Evolutionary conservation across 2,329 filamentous ascomycete genomes (phyloP).

Genomic region (Esteya vermicola): DNA sequence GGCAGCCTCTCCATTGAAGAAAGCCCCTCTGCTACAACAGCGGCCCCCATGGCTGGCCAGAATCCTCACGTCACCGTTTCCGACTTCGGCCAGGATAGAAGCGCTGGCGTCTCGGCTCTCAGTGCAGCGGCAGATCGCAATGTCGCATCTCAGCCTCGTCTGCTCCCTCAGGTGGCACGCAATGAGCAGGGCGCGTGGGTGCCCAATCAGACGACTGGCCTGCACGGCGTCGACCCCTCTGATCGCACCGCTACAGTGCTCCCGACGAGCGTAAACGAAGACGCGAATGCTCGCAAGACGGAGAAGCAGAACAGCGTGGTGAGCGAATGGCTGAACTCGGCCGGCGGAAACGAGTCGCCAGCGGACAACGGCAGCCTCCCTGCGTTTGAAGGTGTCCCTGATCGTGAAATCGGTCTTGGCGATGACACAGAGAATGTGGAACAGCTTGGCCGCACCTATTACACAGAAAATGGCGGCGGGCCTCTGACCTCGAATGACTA

Average conservation of each 20-base stretch:
- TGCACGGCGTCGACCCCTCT: constrained; percentile 32
- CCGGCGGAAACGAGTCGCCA: constrained; percentile 8
- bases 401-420: constrained; percentile 29
- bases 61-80: constrained; percentile 44
- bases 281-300: constrained; percentile 24
- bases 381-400: constrained; percentile 21
- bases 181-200: constrained; percentile 28
- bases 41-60: constrained; percentile 26
- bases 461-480: constrained; percentile 23
- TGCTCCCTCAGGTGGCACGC: constrained; percentile 15
- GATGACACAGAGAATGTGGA: constrained; percentile 34
- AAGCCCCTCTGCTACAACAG: constrained; percentile 19
- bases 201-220: constrained; percentile 22
- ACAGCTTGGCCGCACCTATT: constrained; percentile 35
- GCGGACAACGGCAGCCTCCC: not conserved
- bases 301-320: constrained; percentile 35
- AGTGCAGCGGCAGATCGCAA: constrained; percentile 15
- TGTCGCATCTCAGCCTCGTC: constrained; percentile 3
- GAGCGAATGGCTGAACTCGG: constrained; percentile 31
- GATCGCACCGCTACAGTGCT: constrained; percentile 28
- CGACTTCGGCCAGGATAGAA: constrained; percentile 31
- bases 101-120: no score
- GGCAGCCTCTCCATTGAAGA: constrained; percentile 30
- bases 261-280: constrained; percentile 32
- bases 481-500: constrained; percentile 31